Conservation (phyloP, 208 protist species). For the Leishmania mexicana region DNA sequence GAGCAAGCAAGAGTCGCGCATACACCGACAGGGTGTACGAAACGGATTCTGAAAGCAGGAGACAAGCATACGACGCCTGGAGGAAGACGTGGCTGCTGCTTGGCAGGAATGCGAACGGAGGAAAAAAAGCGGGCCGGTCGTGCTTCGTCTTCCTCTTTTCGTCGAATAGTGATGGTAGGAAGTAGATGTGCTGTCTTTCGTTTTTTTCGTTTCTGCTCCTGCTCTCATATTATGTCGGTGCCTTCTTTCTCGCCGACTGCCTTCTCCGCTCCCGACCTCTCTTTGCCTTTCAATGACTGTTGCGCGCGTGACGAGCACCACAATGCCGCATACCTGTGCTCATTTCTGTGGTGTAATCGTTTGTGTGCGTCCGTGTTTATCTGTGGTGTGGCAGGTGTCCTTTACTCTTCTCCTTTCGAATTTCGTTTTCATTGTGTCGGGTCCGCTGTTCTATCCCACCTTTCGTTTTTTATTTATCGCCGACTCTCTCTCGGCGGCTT, state of each 20-base stretch:
- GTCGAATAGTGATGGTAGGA: not conserved
- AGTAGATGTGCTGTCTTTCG: not conserved
- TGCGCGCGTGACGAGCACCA: not conserved
- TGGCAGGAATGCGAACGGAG: not conserved
- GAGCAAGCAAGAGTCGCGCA: not conserved
- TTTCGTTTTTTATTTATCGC: not conserved
- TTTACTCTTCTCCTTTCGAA: not conserved
- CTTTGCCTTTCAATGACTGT: not conserved
- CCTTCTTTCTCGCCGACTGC: not conserved
- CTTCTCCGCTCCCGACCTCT: not conserved
- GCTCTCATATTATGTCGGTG: not conserved
- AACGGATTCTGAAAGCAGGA: not conserved
- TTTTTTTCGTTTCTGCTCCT: not conserved
- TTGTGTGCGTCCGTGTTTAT: not conserved
- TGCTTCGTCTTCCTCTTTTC: not conserved
- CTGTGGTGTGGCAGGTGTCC: not conserved
- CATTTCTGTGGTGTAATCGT: not conserved
- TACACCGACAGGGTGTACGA: not conserved
- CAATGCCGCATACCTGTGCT: not conserved
- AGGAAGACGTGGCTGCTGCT: not conserved
- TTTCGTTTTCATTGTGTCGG: not conserved
- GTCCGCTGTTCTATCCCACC: not conserved
- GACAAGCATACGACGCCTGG: not conserved
- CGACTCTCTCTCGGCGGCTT: not conserved
- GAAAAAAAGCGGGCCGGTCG: not conserved